Evolutionary conservation across 2,329 filamentous ascomycete genomes (phyloP).

Genomic region (Xylariaceae sp.): DNA sequence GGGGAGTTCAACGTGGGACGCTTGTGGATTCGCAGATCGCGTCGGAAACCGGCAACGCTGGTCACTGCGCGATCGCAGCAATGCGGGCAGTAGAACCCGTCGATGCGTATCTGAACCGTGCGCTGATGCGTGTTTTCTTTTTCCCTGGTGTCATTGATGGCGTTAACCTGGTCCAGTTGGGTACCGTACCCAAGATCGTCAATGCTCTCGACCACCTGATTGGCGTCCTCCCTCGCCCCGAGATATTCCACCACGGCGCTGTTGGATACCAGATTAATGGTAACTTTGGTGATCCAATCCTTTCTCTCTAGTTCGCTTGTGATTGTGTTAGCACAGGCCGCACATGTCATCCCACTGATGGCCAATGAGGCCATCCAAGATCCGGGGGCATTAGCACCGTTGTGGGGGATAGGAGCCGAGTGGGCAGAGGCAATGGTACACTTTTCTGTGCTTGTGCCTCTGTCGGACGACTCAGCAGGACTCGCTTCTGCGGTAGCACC

Average conservation of each 20-base stretch:
- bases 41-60: conserved; percentile 49
- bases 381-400: not conserved
- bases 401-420: conserved; percentile 11
- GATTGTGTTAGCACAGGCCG: conserved; percentile 61
- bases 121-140: conserved; percentile 36
- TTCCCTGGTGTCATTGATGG: conserved; percentile 30
- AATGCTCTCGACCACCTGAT: conserved; percentile 48
- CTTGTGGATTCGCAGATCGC: conserved; percentile 48
- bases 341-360: conserved; percentile 69
- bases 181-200: conserved; percentile 64
- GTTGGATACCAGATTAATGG: conserved; percentile 62
- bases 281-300: conserved; percentile 52
- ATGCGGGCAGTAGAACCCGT: conserved; percentile 70
- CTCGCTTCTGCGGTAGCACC: conserved; percentile 9
- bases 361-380: conserved; percentile 38
- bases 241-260: conserved; percentile 57
- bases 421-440: conserved; percentile 30
- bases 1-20: conserved; percentile 56
- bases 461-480: not conserved
- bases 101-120: conserved; percentile 59
- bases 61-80: conserved; percentile 57
- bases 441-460: conserved; percentile 37
- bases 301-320: conserved; percentile 53
- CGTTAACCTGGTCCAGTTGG: conserved; percentile 47
- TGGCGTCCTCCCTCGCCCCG: conserved; percentile 40